phyloP scores from a whole-genome alignment of 2,329 filamentous ascomycete species.

The Fusarium falciforme region DNA sequence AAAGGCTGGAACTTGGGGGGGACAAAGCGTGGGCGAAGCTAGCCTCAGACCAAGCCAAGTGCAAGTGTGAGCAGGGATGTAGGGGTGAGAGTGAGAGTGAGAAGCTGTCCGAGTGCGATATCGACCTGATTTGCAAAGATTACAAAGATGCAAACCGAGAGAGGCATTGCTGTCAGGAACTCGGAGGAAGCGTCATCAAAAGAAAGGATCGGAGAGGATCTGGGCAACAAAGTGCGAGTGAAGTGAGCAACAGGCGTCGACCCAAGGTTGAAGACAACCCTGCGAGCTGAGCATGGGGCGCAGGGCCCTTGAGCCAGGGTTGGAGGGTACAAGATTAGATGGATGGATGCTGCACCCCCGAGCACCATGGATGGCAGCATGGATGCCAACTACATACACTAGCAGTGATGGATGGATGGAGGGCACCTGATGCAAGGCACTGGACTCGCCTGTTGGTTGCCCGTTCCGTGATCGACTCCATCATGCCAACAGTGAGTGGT shows the following conservation, averaged over 20 bases:
- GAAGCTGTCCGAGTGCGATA: slow-evolving; percentile 32
- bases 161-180: slow-evolving; percentile 43
- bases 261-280: slow-evolving; percentile 41
- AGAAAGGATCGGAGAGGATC: slow-evolving; percentile 22
- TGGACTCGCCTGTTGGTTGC: slow-evolving; percentile 10
- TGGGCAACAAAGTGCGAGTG: slow-evolving; percentile 17
- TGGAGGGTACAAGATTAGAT: slow-evolving; percentile 30
- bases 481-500: slow-evolving; percentile 1
- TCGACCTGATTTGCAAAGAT: slow-evolving; percentile 19
- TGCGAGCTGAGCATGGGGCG: slow-evolving; percentile 49
- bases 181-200: slow-evolving; percentile 21
- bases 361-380: not conserved
- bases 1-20: slow-evolving; percentile 26
- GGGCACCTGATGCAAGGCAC: slow-evolving; percentile 41
- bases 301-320: slow-evolving; percentile 40
- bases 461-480: not conserved
- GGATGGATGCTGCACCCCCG: slow-evolving; percentile 5
- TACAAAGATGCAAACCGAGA: slow-evolving; percentile 43
- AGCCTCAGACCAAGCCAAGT: slow-evolving; percentile 29
- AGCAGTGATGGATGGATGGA: not conserved
- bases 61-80: slow-evolving; percentile 32
- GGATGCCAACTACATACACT: not conserved
- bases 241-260: slow-evolving; percentile 23
- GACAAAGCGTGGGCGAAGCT: slow-evolving; percentile 37
- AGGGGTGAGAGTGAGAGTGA: slow-evolving; percentile 24